These are phyloP conservation scores for Colletotrichum endophyticum DNA, from an alignment of 2,329 filamentous ascomycete species.

Conservation along the genomic window DNA sequence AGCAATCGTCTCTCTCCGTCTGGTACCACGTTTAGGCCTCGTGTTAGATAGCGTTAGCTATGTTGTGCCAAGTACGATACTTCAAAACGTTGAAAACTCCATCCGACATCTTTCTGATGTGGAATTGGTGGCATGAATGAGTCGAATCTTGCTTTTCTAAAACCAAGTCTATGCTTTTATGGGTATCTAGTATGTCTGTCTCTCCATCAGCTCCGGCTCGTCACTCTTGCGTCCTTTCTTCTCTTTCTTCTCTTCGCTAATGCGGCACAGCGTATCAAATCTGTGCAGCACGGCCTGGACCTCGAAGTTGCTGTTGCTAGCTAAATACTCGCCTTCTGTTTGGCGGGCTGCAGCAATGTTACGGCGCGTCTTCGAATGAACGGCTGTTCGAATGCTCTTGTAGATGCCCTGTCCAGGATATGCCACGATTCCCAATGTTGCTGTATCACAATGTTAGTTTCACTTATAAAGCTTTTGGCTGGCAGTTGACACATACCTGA, in stretches of 20 bases:
- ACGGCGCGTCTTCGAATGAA: conserved; percentile 13
- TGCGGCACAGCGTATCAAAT: neutral
- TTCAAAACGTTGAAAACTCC: neutral
- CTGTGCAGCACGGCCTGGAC: neutral
- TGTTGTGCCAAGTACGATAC: neutral
- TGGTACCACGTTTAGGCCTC: neutral
- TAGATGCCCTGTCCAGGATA: conserved; percentile 24
- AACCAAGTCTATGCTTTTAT: too few relatives aligned
- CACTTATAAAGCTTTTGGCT: accelerated
- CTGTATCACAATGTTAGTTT: neutral
- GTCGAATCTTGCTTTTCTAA: accelerated
- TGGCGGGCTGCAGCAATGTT: neutral
- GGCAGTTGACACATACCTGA: conserved; percentile 11
- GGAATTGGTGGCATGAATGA: neutral
- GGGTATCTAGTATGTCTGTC: neutral
- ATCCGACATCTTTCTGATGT: neutral
- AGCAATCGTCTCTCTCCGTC: accelerated
- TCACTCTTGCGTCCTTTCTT: neutral
- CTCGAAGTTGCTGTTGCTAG: neutral
- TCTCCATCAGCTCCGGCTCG: neutral
- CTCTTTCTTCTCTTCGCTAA: neutral
- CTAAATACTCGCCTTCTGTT: conserved; percentile 16
- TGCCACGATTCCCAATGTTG: conserved; percentile 23
- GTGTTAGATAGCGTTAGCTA: neutral
- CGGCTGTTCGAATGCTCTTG: conserved; percentile 18